These are phyloP conservation scores for Boletellus emodensis DNA, from an alignment of 768 basidiomycete species.

Conservation along the genomic window DNA sequence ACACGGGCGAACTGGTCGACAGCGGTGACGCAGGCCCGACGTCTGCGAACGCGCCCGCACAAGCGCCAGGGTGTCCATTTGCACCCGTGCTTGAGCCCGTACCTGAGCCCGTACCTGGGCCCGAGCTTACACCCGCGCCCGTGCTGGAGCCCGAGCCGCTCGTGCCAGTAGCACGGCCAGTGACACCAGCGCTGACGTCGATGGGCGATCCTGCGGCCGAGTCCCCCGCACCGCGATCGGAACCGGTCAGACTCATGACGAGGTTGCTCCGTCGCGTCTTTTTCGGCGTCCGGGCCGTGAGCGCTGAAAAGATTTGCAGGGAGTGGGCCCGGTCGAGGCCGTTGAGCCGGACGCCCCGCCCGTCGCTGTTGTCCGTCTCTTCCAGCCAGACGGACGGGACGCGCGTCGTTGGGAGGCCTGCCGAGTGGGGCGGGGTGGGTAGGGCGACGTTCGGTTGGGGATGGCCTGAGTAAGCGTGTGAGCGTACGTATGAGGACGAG, in stretches of 20 bases:
- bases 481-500: neutral
- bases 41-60: too few relatives aligned
- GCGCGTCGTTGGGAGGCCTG: slow-evolving; percentile 12
- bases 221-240: slow-evolving; percentile 1
- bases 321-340: slow-evolving; percentile 22
- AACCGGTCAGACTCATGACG: slow-evolving; percentile 19
- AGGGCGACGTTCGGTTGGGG: slow-evolving; percentile 13
- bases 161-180: too few relatives aligned
- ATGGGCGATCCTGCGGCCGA: neutral
- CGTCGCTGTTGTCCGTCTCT: slow-evolving; percentile 34
- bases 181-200: neutral
- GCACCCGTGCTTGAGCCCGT: too few relatives aligned
- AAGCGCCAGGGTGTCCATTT: too few relatives aligned
- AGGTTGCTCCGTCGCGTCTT: slow-evolving; percentile 23
- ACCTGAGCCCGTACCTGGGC: neutral
- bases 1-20: slow-evolving; percentile 12
- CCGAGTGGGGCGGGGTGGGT: slow-evolving; percentile 22
- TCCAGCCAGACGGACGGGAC: slow-evolving; percentile 53
- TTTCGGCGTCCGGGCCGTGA: neutral
- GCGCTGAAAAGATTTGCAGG: slow-evolving; percentile 18
- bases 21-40: slow-evolving; percentile 3
- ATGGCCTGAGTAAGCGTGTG: slow-evolving; percentile 7
- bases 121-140: neutral
- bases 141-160: neutral
- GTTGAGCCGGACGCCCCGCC: slow-evolving; percentile 2